Base-by-base conservation (phyloP, 805 yeast species). In the Priceomyces carsonii region DNA sequence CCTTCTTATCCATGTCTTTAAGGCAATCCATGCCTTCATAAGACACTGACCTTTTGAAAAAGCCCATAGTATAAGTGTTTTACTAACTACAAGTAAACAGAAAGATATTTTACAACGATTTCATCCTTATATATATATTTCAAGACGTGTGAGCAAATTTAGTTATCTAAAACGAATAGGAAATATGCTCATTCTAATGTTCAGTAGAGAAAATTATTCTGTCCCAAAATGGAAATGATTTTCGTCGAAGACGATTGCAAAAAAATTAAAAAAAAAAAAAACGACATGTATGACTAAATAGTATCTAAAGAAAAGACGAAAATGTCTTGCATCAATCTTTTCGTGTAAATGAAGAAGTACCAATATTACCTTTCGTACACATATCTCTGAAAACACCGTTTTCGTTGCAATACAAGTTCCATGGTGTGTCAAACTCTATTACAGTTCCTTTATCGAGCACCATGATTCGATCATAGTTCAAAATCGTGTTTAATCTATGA, bases 1-100 rank as follows among this genome's bases (percentile, higher is more conserved):
- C 50, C 6, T 39, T 51, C 5, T 53, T 37, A 14, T 38, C 53
- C 40, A 32, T 34, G 39, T 69, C 71, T 12, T 55, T 53, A 5
- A 66, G 31, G 48, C 75, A 70, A 45, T 66, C 66, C 43, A 65
- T 45, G 2, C 70, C 73, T 10, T 66, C 44, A 42, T 48, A 63
- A 10, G 42, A 35, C 5, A 50, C 61, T 12, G 34, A 26, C 26
- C 50, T 32, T 31, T 47, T 44, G 14, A 32, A 10, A 9, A 26
- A 15, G n/a, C 15, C 29, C 29, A 26, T 26, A 5, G n/a, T n/a
- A n/a, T n/a, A n/a, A n/a, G n/a, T n/a, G n/a, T n/a, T 26, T 15
- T 6, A 15, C 29, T 26, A 5, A 13, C n/a, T 12, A 26, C 8
- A 26, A 10, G 8, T 10, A n/a, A 6, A 24, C 6, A n/a, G 13